Conservation (phyloP, 352 stramenopile species). For the Pythium utonaiense region DNA sequence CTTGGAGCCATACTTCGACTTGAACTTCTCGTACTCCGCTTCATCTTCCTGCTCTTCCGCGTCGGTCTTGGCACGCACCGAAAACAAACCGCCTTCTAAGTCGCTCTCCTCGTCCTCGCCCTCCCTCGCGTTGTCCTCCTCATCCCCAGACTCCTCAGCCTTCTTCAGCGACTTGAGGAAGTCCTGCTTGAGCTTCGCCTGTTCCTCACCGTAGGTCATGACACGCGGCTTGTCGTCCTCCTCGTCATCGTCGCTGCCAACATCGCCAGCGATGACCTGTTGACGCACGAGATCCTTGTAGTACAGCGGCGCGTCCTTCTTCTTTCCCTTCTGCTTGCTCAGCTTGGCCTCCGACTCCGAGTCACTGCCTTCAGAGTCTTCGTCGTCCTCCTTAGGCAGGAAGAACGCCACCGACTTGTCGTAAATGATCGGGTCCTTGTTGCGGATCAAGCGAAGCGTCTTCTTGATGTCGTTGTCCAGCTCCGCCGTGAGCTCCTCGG, state of each 20-base stretch:
- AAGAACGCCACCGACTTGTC: constrained; percentile 91
- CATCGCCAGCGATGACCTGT: constrained; percentile 88
- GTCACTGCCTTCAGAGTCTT: constrained; percentile 23
- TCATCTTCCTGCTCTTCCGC: constrained; percentile 61
- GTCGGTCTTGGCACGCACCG: constrained; percentile 59
- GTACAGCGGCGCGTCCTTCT: constrained; percentile 59
- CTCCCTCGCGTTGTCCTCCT: constrained; percentile 16
- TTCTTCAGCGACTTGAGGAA: constrained; percentile 56
- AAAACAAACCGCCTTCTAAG: constrained; percentile 70
- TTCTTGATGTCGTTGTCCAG: constrained; percentile 77
- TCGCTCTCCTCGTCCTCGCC: constrained; percentile 66
- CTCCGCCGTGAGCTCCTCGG: constrained; percentile 66
- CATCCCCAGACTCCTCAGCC: constrained; percentile 25
- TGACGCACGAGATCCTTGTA: constrained; percentile 96
- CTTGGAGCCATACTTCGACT: constrained; percentile 61
- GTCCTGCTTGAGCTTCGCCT: constrained; percentile 59
- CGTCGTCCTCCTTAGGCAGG: constrained; percentile 32
- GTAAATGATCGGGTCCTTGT: constrained; percentile 92
- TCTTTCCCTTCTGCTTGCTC: constrained; percentile 28
- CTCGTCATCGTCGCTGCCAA: constrained; percentile 70
- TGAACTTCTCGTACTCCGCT: constrained; percentile 60
- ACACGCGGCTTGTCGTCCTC: constrained; percentile 45
- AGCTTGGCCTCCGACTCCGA: constrained; percentile 17
- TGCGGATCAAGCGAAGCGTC: constrained; percentile 89
- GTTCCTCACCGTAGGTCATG: constrained; percentile 68